Percentiles rank a stretch among this genome's conserved stretches.
phyloP scores from a whole-genome alignment of 2,329 filamentous ascomycete species.

The Colletotrichum zoysiae region DNA sequence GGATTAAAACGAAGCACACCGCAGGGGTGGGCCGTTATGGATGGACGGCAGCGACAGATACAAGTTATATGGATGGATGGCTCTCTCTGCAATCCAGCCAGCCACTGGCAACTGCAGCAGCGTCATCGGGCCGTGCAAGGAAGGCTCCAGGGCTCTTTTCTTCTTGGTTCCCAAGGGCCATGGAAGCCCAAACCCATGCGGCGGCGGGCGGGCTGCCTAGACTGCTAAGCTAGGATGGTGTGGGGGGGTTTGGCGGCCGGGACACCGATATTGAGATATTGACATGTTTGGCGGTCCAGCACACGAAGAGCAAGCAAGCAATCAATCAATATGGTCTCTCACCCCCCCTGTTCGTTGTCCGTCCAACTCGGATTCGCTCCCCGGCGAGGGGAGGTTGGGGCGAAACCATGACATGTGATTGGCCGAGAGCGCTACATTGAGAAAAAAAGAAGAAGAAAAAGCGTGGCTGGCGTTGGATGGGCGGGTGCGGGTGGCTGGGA shows the following conservation, averaged over 20 bases:
- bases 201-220: constrained; percentile 4
- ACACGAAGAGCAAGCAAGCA: constrained; percentile 12
- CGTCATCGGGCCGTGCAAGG: constrained; percentile 40
- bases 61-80: constrained; percentile 39
- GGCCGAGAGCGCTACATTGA: not conserved
- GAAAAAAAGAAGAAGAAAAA: not conserved
- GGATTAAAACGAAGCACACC: not conserved
- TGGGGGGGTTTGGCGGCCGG: constrained; percentile 11
- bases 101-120: constrained; percentile 42
- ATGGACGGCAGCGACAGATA: constrained; percentile 24
- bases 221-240: not conserved
- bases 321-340: no score
- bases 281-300: constrained; percentile 14
- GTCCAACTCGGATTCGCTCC: constrained; percentile 32
- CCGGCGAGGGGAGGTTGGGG: constrained; percentile 15
- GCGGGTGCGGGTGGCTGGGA: constrained; percentile 39
- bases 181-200: constrained; percentile 24
- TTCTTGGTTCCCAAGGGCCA: constrained; percentile 7
- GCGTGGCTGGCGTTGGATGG: constrained; percentile 39
- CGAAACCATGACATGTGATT: constrained; percentile 17
- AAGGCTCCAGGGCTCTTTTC: constrained; percentile 21
- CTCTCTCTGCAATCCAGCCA: constrained; percentile 29
- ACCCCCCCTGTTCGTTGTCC: constrained; percentile 31
- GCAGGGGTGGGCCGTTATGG: constrained; percentile 19
- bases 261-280: constrained; percentile 6